Conservation (phyloP, 2,329 filamentous ascomycete species). For the Exserohilum rostratum region DNA sequence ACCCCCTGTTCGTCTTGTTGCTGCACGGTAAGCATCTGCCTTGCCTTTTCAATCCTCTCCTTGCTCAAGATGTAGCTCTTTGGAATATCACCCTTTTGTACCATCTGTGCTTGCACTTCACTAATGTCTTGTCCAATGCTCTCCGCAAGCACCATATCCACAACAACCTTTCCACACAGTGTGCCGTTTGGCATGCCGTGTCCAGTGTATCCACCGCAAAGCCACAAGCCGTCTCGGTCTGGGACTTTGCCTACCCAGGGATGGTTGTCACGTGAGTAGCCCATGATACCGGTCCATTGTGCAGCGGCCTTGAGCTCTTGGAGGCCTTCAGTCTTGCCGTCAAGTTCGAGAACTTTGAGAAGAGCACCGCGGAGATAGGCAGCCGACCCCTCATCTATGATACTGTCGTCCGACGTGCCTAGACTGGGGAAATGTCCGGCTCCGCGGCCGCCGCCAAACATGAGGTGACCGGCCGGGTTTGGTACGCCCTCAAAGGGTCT, state of each 20-base stretch:
- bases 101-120: constrained; percentile 38
- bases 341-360: constrained; percentile 44
- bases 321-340: constrained; percentile 44
- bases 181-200: constrained; percentile 80
- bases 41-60: constrained; percentile 43
- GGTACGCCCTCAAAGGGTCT: constrained; percentile 58
- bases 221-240: constrained; percentile 62
- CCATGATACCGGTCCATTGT: constrained; percentile 82
- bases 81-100: constrained; percentile 44
- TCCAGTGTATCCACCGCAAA: constrained; percentile 71
- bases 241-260: constrained; percentile 77
- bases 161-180: constrained; percentile 68
- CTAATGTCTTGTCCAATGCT: constrained; percentile 42
- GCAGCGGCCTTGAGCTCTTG: constrained; percentile 55
- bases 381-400: constrained; percentile 62
- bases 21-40: constrained; percentile 41
- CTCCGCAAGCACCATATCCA: constrained; percentile 60
- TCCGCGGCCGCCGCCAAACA: constrained; percentile 74
- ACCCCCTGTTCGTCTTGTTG: constrained; percentile 40
- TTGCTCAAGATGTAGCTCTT: constrained; percentile 46
- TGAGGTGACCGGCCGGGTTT: constrained; percentile 61
- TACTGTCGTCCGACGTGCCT: constrained; percentile 65
- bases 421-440: constrained; percentile 54
- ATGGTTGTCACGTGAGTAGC: constrained; percentile 66
- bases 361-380: constrained; percentile 60